Conservation (phyloP, 805 yeast genomes). For the Yarrowia hollandica region DNA sequence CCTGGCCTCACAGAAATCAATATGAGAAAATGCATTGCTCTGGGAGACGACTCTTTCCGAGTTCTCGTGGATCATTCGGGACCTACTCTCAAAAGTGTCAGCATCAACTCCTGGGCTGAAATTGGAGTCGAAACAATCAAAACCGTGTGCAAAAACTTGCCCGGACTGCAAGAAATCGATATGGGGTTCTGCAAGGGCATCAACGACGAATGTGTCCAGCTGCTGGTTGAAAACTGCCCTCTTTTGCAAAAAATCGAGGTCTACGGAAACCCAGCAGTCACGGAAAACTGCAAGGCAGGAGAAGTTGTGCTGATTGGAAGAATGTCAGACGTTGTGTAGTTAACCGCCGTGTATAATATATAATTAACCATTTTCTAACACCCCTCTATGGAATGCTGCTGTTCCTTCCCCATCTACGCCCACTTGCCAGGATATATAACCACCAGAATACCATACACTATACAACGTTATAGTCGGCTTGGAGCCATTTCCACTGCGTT, state of each 20-base stretch:
- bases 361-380: too few relatives aligned
- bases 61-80: constrained; percentile 64
- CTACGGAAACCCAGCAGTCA: constrained; percentile 54
- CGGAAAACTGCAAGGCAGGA: constrained; percentile 43
- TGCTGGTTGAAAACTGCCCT: constrained; percentile 59
- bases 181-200: constrained; percentile 76
- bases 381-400: too few relatives aligned
- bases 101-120: constrained; percentile 68
- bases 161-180: constrained; percentile 67
- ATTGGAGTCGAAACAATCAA: constrained; percentile 47
- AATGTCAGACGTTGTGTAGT: constrained; percentile 54
- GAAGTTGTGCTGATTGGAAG: constrained; percentile 69
- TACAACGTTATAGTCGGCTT: constrained; percentile 11
- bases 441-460: constrained; percentile 20
- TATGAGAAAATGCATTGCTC: constrained; percentile 62
- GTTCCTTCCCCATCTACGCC: too few relatives aligned
- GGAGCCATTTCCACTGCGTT: constrained; percentile 4
- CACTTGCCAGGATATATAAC: too few relatives aligned
- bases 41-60: constrained; percentile 63
- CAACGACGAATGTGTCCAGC: constrained; percentile 65
- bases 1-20: constrained; percentile 61
- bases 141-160: constrained; percentile 43
- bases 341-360: too few relatives aligned
- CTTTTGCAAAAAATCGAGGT: constrained; percentile 69
- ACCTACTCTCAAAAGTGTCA: constrained; percentile 64